Conservation (phyloP, 768 basidiomycete species). For the Pulveroboletus sp. region DNA sequence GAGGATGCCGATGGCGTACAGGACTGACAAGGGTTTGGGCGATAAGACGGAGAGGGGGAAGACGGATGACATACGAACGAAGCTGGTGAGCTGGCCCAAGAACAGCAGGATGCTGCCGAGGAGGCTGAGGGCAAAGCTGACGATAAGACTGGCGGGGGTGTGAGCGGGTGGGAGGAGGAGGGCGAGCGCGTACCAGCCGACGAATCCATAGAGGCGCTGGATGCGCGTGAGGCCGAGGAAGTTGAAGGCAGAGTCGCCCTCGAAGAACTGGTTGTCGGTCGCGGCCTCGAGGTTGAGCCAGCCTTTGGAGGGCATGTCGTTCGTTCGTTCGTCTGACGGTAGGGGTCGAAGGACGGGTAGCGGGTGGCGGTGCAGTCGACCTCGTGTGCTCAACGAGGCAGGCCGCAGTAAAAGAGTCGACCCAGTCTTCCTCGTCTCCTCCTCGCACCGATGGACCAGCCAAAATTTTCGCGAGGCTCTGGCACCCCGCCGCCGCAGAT, state of each 20-base stretch:
- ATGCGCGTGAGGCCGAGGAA: slow-evolving; percentile 73
- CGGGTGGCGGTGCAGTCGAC: slow-evolving; percentile 7
- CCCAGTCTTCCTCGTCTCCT: background rate
- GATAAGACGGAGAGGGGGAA: background rate
- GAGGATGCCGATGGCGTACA: slow-evolving; percentile 79
- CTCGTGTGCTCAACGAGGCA: slow-evolving; percentile 31
- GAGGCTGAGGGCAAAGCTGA: slow-evolving; percentile 77
- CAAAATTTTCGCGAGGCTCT: background rate
- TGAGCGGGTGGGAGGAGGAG: background rate
- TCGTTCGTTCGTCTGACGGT: too few species aligned
- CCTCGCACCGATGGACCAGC: background rate
- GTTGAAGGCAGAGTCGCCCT: slow-evolving; percentile 85
- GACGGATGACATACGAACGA: slow-evolving; percentile 56
- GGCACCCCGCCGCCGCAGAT: slow-evolving; percentile 25
- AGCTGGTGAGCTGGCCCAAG: slow-evolving; percentile 59
- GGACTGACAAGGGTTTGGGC: slow-evolving; percentile 42
- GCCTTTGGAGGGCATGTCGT: slow-evolving; percentile 49
- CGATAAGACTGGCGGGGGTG: slow-evolving; percentile 46
- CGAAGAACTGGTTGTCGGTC: slow-evolving; percentile 79
- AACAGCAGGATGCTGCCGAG: slow-evolving; percentile 77
- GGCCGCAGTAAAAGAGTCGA: background rate
- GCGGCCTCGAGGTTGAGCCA: slow-evolving; percentile 84
- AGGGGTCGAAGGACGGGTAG: background rate
- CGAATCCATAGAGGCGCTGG: slow-evolving; percentile 82
- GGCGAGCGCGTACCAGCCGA: slow-evolving; percentile 56